Evolutionary conservation across 129 eudicot species (phyloP).

Genomic region (Saposhnikovia divaricata): DNA sequence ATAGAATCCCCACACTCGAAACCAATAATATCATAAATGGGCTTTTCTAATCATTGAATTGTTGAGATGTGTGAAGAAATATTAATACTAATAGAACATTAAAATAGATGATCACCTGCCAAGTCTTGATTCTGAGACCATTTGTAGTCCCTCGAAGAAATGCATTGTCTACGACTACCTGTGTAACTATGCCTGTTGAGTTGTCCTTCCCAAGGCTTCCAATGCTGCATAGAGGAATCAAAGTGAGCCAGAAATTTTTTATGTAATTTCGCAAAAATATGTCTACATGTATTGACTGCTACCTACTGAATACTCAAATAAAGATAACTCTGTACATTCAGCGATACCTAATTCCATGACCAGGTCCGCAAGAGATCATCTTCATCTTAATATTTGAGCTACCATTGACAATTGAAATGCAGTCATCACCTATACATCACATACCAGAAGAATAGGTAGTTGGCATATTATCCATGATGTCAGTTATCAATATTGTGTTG

Average conservation of each 20-base stretch:
- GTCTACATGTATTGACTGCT: neutral
- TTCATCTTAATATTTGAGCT: conserved; percentile 92
- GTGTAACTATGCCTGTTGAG: conserved; percentile 64
- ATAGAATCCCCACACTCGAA: neutral
- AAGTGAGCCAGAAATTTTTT: neutral
- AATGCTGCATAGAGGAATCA: conserved; percentile 37
- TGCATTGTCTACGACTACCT: conserved; percentile 65
- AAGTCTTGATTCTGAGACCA: conserved; percentile 94
- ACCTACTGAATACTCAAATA: neutral
- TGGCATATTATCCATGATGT: neutral
- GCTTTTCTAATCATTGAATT: neutral
- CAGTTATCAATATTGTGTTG: neutral
- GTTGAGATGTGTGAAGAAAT: neutral
- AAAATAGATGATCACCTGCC: conserved; percentile 54
- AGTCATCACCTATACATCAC: conserved; percentile 74
- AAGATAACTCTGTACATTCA: neutral
- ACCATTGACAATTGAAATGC: conserved; percentile 79
- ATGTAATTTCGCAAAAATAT: neutral
- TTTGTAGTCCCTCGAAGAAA: conserved; percentile 67
- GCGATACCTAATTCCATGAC: conserved; percentile 91
- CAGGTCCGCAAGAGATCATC: conserved; percentile 84
- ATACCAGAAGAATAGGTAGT: neutral
- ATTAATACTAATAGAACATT: neutral
- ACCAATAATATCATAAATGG: neutral
- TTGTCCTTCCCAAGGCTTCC: conserved; percentile 97